Base-by-base conservation (phyloP, 371 early-diverging fungal genomes). In the Mucor indicus region DNA sequence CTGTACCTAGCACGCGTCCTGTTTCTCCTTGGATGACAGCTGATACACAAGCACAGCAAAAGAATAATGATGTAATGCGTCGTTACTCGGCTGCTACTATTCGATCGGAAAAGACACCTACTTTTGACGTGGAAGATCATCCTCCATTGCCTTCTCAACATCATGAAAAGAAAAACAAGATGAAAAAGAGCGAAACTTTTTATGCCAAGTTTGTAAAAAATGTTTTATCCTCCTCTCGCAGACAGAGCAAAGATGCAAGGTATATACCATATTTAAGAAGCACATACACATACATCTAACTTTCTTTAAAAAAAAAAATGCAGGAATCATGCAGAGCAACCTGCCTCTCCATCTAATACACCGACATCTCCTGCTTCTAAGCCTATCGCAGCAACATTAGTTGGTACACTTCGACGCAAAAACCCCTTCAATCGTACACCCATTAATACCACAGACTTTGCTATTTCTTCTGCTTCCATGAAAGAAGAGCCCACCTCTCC, bases 131-230 rank as follows among this genome's bases (percentile, higher is more conserved):
- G n/a, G 15, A 50, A 22, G 42, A 48, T 33, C 22, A 38, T 13
- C 59, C 64, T 25, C 56, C 64, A 20, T 41, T 55, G 12, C 50
- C 56, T n/a, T n/a, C n/a, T n/a, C n/a, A n/a, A n/a, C n/a, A n/a
- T n/a, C n/a, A n/a, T 21, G 47, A 46, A 35, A 40, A 50, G 23
- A 45, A 36, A 25, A n/a, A 46, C 2, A 52, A 55, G 9, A 53
- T 71, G 41, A 69, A 73, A 20, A 73, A 69, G 39, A 73, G 74
- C 23, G 62, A 69, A 29, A 69, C 74, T 0, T 69, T 73, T 30
- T 69, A 69, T 45, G 54, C 67, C 17, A 50, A 62, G 20, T 69
- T 72, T 46, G 59, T 67, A 12, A 65, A 65, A 24, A 56, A 47
- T 20, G 69, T 60, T 1, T 38, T 64, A 7, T 44, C 53, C n/a